Evolutionary conservation across 345 rosid genomes (phyloP).

Genomic region (Boechera divaricarpa): DNA sequence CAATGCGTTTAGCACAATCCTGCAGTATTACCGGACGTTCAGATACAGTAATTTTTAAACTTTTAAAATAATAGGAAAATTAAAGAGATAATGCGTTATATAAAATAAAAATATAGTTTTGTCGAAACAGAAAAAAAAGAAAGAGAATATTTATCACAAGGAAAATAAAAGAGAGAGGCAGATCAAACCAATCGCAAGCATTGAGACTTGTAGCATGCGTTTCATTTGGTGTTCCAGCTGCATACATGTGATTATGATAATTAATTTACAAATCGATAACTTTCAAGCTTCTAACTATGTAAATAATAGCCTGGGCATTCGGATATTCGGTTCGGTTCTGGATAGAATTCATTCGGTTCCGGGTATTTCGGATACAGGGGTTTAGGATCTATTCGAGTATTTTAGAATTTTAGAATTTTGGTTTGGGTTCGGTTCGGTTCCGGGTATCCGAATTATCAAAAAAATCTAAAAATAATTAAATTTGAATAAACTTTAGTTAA

Average conservation of each 20-base stretch:
- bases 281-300: constrained; percentile 1
- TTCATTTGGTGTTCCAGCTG: constrained; percentile 74
- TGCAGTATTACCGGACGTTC: constrained; percentile 39
- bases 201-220: constrained; percentile 61
- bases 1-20: constrained; percentile 73
- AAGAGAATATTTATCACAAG: too few relatives aligned
- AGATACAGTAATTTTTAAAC: background rate
- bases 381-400: too few relatives aligned
- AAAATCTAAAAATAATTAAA: too few relatives aligned
- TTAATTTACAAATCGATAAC: background rate
- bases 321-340: too few relatives aligned
- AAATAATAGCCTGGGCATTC: too few relatives aligned
- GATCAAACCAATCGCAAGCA: constrained; percentile 62
- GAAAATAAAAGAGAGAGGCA: constrained; percentile 7
- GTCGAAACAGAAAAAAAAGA: background rate
- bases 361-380: too few relatives aligned
- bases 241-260: constrained; percentile 29
- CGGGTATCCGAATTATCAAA: too few relatives aligned
- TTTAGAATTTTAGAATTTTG: too few relatives aligned
- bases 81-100: background rate
- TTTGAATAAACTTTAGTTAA: too few relatives aligned
- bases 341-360: too few relatives aligned
- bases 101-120: background rate
- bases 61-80: background rate
- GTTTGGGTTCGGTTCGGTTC: too few relatives aligned